phyloP scores from a whole-genome alignment of 73 alveolate species.

The Blepharisma japonicum region DNA sequence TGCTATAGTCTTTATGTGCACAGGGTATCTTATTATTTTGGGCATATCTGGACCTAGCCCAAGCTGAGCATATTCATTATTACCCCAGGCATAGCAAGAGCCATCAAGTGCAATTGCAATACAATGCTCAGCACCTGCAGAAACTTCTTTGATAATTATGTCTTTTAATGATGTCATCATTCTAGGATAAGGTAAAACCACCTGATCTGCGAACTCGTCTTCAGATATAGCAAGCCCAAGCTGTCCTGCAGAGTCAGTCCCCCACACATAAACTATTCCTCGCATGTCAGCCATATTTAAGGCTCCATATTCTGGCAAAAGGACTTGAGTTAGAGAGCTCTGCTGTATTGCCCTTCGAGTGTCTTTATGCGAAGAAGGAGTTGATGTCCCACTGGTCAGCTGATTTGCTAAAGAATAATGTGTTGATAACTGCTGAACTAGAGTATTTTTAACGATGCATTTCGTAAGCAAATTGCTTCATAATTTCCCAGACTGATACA shows the following conservation, averaged over 20 bases:
- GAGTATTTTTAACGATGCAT: neutral
- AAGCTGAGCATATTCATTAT: constrained; percentile 50
- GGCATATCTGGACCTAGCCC: constrained; percentile 57
- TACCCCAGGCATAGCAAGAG: constrained; percentile 85
- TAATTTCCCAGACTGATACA: constrained; percentile 4
- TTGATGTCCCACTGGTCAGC: constrained; percentile 5
- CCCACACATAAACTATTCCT: constrained; percentile 60
- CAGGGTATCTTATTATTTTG: constrained; percentile 26
- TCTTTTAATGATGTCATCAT: constrained; percentile 80
- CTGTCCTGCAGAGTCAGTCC: constrained; percentile 62
- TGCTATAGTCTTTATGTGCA: constrained; percentile 37
- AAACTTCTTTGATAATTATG: constrained; percentile 69
- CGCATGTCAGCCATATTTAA: constrained; percentile 34
- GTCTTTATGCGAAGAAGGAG: neutral
- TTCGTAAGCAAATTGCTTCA: constrained; percentile 6
- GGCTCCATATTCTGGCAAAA: constrained; percentile 21
- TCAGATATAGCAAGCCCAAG: constrained; percentile 49
- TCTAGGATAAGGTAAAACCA: constrained; percentile 70
- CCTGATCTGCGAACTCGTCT: constrained; percentile 33
- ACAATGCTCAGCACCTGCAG: constrained; percentile 92
- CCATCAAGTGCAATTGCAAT: constrained; percentile 76
- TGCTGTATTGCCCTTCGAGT: constrained; percentile 16
- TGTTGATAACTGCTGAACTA: constrained; percentile 7
- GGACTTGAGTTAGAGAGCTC: constrained; percentile 23
- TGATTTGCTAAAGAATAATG: neutral